phyloP scores from a whole-genome alignment of 176 grass and related monocot genomes.

The Rhipidocladum racemiflorum region DNA sequence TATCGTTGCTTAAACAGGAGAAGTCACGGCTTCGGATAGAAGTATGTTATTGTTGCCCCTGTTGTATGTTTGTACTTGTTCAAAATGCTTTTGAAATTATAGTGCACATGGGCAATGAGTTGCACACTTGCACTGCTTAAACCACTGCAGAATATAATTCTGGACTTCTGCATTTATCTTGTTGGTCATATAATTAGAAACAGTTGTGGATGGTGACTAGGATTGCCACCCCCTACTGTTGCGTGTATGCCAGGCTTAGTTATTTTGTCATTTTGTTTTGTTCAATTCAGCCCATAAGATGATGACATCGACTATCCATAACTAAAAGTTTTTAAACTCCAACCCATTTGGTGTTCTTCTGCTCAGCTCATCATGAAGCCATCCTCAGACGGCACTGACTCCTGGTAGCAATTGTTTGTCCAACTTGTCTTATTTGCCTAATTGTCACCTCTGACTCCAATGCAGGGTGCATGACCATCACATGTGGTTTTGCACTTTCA shows the following conservation, averaged over 20 bases:
- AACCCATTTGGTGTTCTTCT: neutral
- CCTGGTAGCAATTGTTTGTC: neutral
- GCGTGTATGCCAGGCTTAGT: neutral
- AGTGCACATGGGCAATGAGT: neutral
- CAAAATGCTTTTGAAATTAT: neutral
- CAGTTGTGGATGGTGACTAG: neutral
- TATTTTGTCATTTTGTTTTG: neutral
- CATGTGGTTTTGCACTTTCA: constrained; percentile 13
- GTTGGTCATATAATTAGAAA: neutral
- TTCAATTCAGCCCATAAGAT: neutral
- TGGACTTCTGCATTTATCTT: neutral
- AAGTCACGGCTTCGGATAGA: constrained; percentile 80
- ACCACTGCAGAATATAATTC: neutral
- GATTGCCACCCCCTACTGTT: too few relatives aligned
- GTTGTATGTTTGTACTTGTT: neutral
- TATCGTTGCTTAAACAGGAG: constrained; percentile 91
- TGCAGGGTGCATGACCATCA: neutral
- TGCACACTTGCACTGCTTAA: neutral
- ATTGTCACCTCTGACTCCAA: neutral
- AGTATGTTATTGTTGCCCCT: constrained; percentile 46
- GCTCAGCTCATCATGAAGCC: neutral
- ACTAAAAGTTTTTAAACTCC: neutral
- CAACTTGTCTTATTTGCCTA: neutral
- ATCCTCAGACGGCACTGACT: neutral
- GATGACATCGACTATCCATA: too few relatives aligned